Evolutionary conservation across 768 basidiomycete genomes (phyloP), one percentile per base, ranked within the genome.

Genomic region (Trametes cingulata): DNA sequence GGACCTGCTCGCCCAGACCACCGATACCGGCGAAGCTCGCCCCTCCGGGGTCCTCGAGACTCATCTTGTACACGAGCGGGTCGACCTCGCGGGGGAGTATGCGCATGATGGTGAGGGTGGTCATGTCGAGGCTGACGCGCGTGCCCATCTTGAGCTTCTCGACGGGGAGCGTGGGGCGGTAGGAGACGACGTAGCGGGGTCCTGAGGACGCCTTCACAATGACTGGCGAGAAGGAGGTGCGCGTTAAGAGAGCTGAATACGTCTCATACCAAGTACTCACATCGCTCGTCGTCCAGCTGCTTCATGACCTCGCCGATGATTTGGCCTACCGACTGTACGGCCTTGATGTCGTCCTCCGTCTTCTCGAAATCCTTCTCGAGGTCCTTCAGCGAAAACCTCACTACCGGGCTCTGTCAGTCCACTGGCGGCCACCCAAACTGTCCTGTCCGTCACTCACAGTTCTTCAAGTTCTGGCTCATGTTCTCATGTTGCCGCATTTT

Each of bases 261-360:
- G n/a, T 35, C 12, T 48, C 13, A 17, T 4, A 2, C 2, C n/a
- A 29, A 3, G 19, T 2, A 80, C 92, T 69, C 70, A 96, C 96
- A 98, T 75, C 97, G 82, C 75, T 98, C 96, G 63, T 97, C 94
- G 69, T 98, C 97, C 10, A 99, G 78, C 73, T 99, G 95, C 75
- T 98, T 98, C 86, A 98, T 89, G 57, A 99, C 93, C 77, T 99
- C 97, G 62, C 94, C 97, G 56, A 99, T 96, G 65, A 99, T 98
- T 77, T 99, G 97, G 29, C 97, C 97, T 14, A 98, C 97, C 8
- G 93, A 95, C 72, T 99, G 97, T 15, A 99, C 88, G 42, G 97
- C 97, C 76, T 98, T 98, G 76, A 99, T 96, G 69, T 99, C 96
- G 25, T 99, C 95, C 75, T 99, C 97, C 0, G 94, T 96, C 81